Conservation (phyloP, 192 early-diverging fungal species). For the Spizellomyces punctatus region DNA sequence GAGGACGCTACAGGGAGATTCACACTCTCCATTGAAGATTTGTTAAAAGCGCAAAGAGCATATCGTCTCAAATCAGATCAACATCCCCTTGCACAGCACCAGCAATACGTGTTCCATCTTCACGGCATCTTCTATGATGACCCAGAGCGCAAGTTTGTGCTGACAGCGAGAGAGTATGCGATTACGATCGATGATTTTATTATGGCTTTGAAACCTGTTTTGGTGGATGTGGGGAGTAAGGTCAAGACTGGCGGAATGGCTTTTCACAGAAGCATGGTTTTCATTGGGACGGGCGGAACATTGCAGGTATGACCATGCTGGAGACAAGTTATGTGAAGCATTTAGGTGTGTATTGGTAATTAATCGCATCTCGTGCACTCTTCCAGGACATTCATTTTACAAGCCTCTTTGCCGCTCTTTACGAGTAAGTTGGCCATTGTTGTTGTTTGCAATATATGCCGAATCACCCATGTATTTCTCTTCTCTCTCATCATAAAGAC, state of each 20-base stretch:
- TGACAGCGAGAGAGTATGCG: constrained; percentile 27
- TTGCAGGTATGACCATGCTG: constrained; percentile 8
- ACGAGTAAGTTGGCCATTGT: constrained; percentile 8
- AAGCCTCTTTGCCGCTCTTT: constrained; percentile 20
- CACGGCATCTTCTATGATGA: constrained; percentile 33
- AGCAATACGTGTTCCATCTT: constrained; percentile 28
- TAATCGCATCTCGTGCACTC: too few relatives aligned
- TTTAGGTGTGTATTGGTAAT: too few relatives aligned
- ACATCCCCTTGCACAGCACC: constrained; percentile 27
- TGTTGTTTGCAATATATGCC: not conserved
- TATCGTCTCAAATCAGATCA: constrained; percentile 24
- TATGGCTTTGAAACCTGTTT: constrained; percentile 29
- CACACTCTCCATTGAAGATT: constrained; percentile 28
- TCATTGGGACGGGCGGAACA: constrained; percentile 29
- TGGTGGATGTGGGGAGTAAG: constrained; percentile 31
- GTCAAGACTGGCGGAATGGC: constrained; percentile 29
- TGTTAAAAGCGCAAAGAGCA: constrained; percentile 27
- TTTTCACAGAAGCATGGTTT: constrained; percentile 32
- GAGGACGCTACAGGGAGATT: constrained; percentile 33
- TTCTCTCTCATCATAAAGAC: not conserved
- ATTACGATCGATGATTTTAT: constrained; percentile 34
- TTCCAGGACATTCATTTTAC: constrained; percentile 30
- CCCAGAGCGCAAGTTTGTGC: constrained; percentile 34
- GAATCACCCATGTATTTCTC: not conserved
- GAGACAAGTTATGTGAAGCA: too few relatives aligned